A percentile compares a stretch with the other conserved stretches of the same genome.
These are phyloP conservation scores for Debaryomyces robertsiae DNA, from an alignment of 1,139 yeast species.

Conservation along the genomic window DNA sequence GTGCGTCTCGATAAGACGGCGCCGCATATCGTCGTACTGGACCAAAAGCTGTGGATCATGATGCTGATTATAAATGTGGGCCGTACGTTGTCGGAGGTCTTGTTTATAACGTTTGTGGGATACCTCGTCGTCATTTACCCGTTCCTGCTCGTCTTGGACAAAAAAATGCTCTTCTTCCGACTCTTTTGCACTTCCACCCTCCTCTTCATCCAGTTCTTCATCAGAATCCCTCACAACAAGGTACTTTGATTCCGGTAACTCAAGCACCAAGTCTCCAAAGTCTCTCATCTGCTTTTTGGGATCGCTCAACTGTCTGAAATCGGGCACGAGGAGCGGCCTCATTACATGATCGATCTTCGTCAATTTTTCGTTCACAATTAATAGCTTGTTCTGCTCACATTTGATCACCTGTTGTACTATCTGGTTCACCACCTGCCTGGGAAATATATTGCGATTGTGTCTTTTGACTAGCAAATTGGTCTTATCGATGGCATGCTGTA, in stretches of 20 bases:
- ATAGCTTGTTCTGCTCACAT: conserved; percentile 34
- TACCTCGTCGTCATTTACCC: conserved; percentile 7
- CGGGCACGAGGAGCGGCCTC: conserved; percentile 36
- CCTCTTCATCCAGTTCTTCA: conserved; percentile 12
- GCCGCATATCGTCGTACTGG: conserved; percentile 30
- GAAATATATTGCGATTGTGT: conserved; percentile 32
- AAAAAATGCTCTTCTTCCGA: conserved; percentile 12
- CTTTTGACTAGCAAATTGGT: conserved; percentile 31
- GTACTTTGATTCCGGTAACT: conserved; percentile 39
- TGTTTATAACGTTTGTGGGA: neutral
- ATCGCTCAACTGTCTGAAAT: conserved; percentile 18
- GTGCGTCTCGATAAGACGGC: conserved; percentile 21
- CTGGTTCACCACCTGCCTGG: conserved; percentile 36
- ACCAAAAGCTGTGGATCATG: conserved; percentile 16
- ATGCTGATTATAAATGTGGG: neutral
- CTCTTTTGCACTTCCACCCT: conserved; percentile 11
- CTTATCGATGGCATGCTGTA: conserved; percentile 28
- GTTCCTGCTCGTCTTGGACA: conserved; percentile 20
- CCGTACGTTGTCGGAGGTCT: conserved; percentile 1
- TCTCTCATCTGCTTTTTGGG: conserved; percentile 18
- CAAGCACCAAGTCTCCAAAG: conserved; percentile 28
- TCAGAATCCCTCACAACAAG: conserved; percentile 20
- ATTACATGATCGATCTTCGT: conserved; percentile 24
- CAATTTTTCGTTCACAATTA: conserved; percentile 31
- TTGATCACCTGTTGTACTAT: conserved; percentile 39